A percentile compares a stretch with the other conserved stretches of the same genome.
These are phyloP conservation scores for Cyamopsis tetragonoloba DNA, from an alignment of 306 rosid genomes.

Conservation along the genomic window DNA sequence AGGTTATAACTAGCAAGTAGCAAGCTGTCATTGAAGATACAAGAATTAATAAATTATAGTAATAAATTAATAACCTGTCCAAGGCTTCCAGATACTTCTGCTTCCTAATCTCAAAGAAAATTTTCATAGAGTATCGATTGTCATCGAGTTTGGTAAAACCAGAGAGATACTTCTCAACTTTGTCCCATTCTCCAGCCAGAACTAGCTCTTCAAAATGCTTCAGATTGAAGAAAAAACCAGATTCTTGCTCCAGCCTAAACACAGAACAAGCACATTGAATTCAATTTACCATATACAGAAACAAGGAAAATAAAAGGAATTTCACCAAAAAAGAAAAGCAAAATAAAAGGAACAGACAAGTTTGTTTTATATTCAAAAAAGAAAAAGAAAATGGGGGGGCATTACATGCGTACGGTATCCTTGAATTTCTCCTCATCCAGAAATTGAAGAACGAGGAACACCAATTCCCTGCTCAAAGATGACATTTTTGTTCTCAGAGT, in stretches of 20 bases:
- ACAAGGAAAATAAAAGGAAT: neutral
- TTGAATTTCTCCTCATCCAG: conserved; percentile 65
- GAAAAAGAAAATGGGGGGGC: neutral
- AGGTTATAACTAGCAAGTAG: neutral
- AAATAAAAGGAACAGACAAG: neutral
- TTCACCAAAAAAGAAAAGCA: no score
- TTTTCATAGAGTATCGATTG: conserved; percentile 66
- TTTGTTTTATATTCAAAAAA: no score
- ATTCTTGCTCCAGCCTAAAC: conserved; percentile 66
- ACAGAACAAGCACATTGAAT: neutral
- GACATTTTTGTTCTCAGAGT: conserved; percentile 38
- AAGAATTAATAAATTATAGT: neutral
- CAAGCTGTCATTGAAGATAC: neutral
- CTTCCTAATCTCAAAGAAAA: conserved; percentile 72
- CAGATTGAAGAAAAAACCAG: conserved; percentile 65
- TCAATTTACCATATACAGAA: neutral
- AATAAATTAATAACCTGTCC: conserved; percentile 45
- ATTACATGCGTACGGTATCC: conserved; percentile 68
- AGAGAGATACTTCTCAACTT: conserved; percentile 61
- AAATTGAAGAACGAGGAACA: conserved; percentile 71
- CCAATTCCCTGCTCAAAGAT: conserved; percentile 63
- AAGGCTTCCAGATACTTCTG: conserved; percentile 85
- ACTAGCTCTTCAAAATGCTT: conserved; percentile 72
- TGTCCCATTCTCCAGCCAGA: conserved; percentile 73
- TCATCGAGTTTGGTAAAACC: conserved; percentile 70